Conservation (phyloP, 768 basidiomycete species). For the Strobilomyces dryophilus region DNA sequence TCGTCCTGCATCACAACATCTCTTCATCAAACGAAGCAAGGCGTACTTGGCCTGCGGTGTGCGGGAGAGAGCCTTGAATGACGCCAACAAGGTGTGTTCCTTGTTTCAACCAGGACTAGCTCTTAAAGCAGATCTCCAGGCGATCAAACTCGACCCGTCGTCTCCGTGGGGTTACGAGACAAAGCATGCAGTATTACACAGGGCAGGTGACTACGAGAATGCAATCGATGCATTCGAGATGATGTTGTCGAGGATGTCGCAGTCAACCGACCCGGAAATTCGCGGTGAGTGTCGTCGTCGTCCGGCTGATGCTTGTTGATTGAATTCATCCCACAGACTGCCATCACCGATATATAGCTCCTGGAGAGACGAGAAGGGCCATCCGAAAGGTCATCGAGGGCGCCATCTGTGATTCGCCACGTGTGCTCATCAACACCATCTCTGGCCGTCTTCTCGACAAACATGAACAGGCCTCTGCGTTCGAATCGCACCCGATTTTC, state of each 20-base stretch:
- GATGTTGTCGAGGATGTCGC: neutral
- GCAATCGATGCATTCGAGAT: neutral
- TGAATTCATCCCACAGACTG: neutral
- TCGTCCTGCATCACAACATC: neutral
- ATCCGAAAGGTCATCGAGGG: neutral
- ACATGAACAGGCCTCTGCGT: neutral
- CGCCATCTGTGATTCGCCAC: neutral
- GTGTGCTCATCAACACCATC: neutral
- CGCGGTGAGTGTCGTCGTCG: neutral
- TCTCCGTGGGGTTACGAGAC: neutral
- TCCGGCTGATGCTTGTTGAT: no score
- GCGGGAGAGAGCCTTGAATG: neutral
- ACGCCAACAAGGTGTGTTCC: neutral
- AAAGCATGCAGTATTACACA: neutral
- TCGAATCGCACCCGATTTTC: neutral
- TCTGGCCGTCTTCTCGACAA: neutral
- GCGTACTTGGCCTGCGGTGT: neutral
- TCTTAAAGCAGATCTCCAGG: neutral
- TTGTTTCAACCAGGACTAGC: neutral
- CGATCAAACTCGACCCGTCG: neutral
- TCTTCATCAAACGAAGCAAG: conserved; percentile 4
- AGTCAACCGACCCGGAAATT: neutral
- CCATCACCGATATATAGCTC: neutral
- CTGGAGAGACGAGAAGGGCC: neutral
- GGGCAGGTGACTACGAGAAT: neutral